Evolutionary conservation across 2,329 filamentous ascomycete genomes (phyloP).

Genomic region (Anthostomella pinea): DNA sequence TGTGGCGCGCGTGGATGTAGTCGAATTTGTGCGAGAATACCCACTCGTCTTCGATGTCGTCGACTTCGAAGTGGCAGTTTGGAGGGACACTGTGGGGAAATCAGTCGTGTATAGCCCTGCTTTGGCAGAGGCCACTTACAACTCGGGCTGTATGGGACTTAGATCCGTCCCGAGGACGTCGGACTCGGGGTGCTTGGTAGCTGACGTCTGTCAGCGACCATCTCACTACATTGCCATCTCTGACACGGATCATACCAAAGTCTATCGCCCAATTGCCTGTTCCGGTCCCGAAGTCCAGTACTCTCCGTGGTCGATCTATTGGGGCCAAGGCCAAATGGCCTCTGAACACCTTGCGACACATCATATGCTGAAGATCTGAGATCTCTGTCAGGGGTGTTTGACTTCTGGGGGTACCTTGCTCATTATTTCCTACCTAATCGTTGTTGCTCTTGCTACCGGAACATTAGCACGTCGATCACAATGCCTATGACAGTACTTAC

Average conservation of each 20-base stretch:
- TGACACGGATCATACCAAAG: constrained; percentile 33
- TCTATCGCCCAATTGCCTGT: constrained; percentile 53
- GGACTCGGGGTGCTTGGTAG: constrained; percentile 38
- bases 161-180: constrained; percentile 46
- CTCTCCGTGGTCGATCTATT: constrained; percentile 37
- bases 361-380: constrained; percentile 35
- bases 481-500: constrained; percentile 8
- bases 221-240: too few species aligned
- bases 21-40: constrained; percentile 47
- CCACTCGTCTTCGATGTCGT: constrained; percentile 55
- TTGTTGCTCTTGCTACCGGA: constrained; percentile 14
- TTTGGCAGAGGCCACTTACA: constrained; percentile 5
- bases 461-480: constrained; percentile 4
- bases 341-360: constrained; percentile 38
- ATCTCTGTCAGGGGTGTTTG: constrained; percentile 1
- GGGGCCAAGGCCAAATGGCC: constrained; percentile 45
- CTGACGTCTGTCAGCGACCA: constrained; percentile 22
- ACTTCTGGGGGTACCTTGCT: background rate
- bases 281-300: constrained; percentile 51
- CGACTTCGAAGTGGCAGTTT: constrained; percentile 53
- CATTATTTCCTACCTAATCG: constrained; percentile 12
- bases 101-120: background rate
- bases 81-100: constrained; percentile 41
- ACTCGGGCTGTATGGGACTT: constrained; percentile 45
- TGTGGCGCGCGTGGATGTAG: constrained; percentile 51